Evolutionary conservation across 1,284 basidiomycete species (phyloP), one percentile per base, ranked within the genome.

Genomic region (Acaromyces ingoldii): DNA sequence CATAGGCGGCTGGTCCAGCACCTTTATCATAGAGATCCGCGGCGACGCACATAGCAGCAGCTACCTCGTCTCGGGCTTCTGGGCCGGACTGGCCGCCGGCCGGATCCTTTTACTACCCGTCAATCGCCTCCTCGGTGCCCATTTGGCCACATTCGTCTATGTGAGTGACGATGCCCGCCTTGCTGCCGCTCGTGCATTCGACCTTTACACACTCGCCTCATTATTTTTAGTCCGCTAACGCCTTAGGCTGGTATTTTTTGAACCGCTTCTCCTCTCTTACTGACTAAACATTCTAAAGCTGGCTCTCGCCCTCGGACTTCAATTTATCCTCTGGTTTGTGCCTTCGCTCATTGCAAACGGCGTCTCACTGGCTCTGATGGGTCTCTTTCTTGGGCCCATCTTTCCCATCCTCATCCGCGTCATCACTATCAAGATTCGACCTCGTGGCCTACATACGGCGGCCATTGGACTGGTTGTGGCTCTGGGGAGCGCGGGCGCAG

Each of bases 31-130:
- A 25, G 51, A 57, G 24, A 53, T 56, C 19, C 53, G 62, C 13
- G 55, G 55, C 46, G 41, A 51, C 13, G 30, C 29, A 4, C 37
- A 52, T 3, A 49, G 22, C 9, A 52, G 62, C 49, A 62, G 60
- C 30, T 51, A 51, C 5, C 52, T 67, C 49, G 63, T 67, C 24
- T 62, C 59, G 5, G 62, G 57, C 30, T 67, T 65, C 39, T 67
- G 65, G 65, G 65, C 34, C 3, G 65, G 65, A 1, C 53, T 67
- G 29, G 60, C 60, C 1, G 53, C 58, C 7, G 65, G 65, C 1
- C 55, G 65, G 4, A 53, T 67, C 40, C 49, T 63, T 7, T 51
- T 67, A 30, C 58, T 67, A 24, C 65, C 65, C 9, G 40, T 59
- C 26, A 67, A 57, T 1, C 41, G 53, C 1, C 48, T 46, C 50